Evolutionary conservation across 345 rosid genomes (phyloP).

Genomic region (Camelina sativa): DNA sequence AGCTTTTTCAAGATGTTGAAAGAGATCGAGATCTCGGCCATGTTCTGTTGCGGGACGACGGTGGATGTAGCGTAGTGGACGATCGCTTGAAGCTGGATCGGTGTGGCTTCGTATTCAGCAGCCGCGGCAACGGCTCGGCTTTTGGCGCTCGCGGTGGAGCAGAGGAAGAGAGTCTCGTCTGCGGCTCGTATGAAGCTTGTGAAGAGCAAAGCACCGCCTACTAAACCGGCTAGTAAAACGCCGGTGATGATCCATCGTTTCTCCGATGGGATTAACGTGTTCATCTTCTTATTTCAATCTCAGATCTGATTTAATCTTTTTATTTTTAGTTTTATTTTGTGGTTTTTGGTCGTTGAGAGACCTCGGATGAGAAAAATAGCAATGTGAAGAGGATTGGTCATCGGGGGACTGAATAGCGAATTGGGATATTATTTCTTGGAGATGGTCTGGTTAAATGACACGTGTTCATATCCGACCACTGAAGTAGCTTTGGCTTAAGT

Average conservation of each 20-base stretch:
- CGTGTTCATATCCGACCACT: slow-evolving; percentile 39
- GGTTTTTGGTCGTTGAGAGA: slow-evolving; percentile 17
- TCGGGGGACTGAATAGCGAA: slow-evolving; percentile 17
- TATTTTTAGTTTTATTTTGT: not conserved
- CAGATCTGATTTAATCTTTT: slow-evolving; percentile 32
- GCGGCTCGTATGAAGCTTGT: slow-evolving; percentile 43
- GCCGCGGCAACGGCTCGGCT: slow-evolving; percentile 33
- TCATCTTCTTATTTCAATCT: slow-evolving; percentile 23
- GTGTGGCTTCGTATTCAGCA: slow-evolving; percentile 43
- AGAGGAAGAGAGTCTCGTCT: slow-evolving; percentile 45
- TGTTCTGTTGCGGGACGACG: slow-evolving; percentile 57
- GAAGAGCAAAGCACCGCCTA: slow-evolving; percentile 44
- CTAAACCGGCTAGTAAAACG: slow-evolving; percentile 39
- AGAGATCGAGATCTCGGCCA: slow-evolving; percentile 57
- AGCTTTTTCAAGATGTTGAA: slow-evolving; percentile 47
- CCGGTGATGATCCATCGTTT: slow-evolving; percentile 46
- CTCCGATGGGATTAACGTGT: slow-evolving; percentile 42
- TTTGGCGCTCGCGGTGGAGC: slow-evolving; percentile 43
- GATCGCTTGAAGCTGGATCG: slow-evolving; percentile 62
- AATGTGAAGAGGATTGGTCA: slow-evolving; percentile 25
- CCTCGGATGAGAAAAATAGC: slow-evolving; percentile 31
- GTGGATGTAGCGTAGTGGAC: slow-evolving; percentile 64
- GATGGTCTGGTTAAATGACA: not conserved
- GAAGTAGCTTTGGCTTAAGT: slow-evolving; percentile 27
- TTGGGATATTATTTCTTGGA: slow-evolving; percentile 35